Base-by-base conservation (phyloP, 495 filamentous ascomycete species). In the Immersiella caudata region DNA sequence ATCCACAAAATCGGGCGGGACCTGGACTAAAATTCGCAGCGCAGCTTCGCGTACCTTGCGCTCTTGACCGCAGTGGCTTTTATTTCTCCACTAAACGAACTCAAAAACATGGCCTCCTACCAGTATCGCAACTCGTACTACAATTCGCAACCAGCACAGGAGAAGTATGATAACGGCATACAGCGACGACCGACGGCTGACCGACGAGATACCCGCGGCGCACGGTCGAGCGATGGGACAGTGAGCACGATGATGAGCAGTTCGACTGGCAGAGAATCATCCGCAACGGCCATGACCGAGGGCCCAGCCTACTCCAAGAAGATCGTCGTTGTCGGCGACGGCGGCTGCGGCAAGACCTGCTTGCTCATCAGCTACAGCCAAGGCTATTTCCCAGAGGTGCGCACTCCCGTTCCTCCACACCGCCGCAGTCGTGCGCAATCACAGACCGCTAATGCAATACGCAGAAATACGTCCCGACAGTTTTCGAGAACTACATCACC, bases 401-500 rank as follows among this genome's bases (percentile, higher is more conserved):
- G 83, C 66, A 52, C 40, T 33, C 60, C 57, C 63, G 51, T 61
- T 27, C 59, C 50, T 21, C 56, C 58, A 58, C 33, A 63, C 58
- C 52, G 61, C 49, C 18, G 21, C 46, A 14, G 22, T 61, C 5
- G 63, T 70, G 40, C 40, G 16, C 2, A 2, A 4, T 46, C 5
- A 46, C 40, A 33, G 60, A 64, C 65, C n/a, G 22, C 59, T 60
- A 35, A 51, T 33, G 29, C 50, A 9, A 49, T 29, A 22, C 54
- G 59, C 27, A 99, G 95, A 99, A 97, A 97, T 99, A 99, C 75
- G 94, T 99, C 59, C 95, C 95, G 2, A 99, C 95, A 0, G 95
- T 99, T 67, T 99, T 99, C 76, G 95, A 99, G 75, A 99, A 99
- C 82, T 99, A 99, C 85, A 98, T 98, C 80, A 97, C 95, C 46